Conservation (phyloP, 176 grass and related monocot species). For the Oryza australiensis region DNA sequence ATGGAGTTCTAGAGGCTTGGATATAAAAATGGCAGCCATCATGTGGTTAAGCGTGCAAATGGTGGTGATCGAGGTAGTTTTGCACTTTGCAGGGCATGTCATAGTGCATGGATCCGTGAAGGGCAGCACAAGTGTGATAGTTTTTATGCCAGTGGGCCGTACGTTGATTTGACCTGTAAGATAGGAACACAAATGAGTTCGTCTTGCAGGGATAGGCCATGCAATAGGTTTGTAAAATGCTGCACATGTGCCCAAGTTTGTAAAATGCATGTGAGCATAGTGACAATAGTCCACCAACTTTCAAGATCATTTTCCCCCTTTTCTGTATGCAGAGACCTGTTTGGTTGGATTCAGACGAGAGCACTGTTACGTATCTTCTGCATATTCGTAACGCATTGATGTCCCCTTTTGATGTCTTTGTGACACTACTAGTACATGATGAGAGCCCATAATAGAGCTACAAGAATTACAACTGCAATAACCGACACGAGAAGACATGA, state of each 20-base stretch:
- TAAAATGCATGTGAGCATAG: neutral
- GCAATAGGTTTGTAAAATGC: neutral
- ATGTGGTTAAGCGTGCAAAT: neutral
- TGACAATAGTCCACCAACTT: neutral
- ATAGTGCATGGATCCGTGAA: neutral
- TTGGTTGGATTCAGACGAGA: neutral
- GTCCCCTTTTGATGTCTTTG: neutral
- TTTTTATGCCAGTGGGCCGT: neutral
- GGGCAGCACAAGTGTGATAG: neutral
- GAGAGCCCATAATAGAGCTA: constrained; percentile 41
- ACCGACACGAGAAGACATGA: constrained; percentile 42
- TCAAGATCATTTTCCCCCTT: neutral
- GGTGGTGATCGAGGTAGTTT: neutral
- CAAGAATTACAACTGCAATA: constrained; percentile 43
- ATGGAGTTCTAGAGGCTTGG: neutral
- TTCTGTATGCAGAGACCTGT: neutral
- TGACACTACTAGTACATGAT: constrained; percentile 36
- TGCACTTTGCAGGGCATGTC: constrained; percentile 21
- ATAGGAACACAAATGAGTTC: neutral
- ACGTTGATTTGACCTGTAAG: neutral
- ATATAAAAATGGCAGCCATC: neutral
- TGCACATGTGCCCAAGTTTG: neutral
- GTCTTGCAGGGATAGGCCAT: neutral
- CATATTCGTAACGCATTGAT: neutral
- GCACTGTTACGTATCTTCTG: neutral